A percentile compares a stretch with the other conserved stretches of the same genome.
Conservation (phyloP, 768 basidiomycete genomes). For the Podaxis sp. region DNA sequence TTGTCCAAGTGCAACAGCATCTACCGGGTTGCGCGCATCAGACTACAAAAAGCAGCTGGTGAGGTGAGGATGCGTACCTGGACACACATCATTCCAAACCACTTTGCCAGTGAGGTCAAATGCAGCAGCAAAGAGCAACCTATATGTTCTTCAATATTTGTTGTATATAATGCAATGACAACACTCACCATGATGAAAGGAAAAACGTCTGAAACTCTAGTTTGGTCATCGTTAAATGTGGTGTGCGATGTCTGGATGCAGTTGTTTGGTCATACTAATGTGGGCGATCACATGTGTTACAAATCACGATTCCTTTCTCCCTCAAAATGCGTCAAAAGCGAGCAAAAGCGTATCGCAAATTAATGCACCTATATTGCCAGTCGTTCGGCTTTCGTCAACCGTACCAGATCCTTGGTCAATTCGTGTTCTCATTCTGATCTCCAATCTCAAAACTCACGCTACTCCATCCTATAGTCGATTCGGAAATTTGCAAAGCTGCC, state of each 20-base stretch:
- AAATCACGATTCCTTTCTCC: background rate
- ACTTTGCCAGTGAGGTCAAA: conserved; percentile 59
- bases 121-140: conserved; percentile 32
- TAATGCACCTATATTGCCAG: conserved; percentile 86
- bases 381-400: conserved; percentile 91
- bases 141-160: conserved; percentile 12
- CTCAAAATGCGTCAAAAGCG: conserved; percentile 86
- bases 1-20: conserved; percentile 42
- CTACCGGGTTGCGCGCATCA: conserved; percentile 6
- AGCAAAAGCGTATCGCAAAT: conserved; percentile 90
- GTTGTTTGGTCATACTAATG: background rate
- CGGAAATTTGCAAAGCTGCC: conserved; percentile 73
- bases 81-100: conserved; percentile 69
- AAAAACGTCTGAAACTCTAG: conserved; percentile 20
- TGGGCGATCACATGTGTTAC: background rate
- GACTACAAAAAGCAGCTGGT: background rate
- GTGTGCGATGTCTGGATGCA: background rate
- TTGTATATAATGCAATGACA: background rate
- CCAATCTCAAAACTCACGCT: conserved; percentile 10
- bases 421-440: background rate
- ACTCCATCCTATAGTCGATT: conserved; percentile 56
- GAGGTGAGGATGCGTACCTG: conserved; percentile 36
- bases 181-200: conserved; percentile 25
- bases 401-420: conserved; percentile 84
- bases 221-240: conserved; percentile 15